Evolutionary conservation across 2,329 filamentous ascomycete species (phyloP).

Genomic region (Alternaria incomplexa): DNA sequence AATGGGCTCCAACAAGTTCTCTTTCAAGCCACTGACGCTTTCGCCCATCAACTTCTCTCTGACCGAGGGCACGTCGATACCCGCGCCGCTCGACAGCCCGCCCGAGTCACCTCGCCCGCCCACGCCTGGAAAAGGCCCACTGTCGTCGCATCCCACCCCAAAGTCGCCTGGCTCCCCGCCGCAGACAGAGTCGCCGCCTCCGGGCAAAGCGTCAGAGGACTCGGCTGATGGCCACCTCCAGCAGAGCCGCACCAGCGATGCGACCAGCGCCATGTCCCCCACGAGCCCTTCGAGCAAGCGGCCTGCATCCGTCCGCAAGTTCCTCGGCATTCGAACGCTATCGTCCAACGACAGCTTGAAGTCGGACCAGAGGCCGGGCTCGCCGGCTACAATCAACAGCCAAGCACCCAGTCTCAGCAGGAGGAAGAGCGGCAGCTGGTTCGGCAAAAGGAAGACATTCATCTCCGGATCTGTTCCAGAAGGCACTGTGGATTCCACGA

Average conservation of each 20-base stretch:
- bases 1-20: conserved; percentile 37
- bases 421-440: conserved; percentile 51
- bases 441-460: conserved; percentile 47
- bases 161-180: conserved; percentile 36
- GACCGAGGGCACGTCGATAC: conserved; percentile 51
- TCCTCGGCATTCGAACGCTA: conserved; percentile 47
- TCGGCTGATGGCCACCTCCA: conserved; percentile 23
- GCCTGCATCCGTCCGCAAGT: conserved; percentile 50
- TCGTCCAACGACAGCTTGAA: conserved; percentile 46
- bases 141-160: conserved; percentile 51
- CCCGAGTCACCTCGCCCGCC: conserved; percentile 47
- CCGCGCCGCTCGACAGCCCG: conserved; percentile 49
- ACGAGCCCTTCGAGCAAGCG: conserved; percentile 42
- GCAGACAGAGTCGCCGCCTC: conserved; percentile 22
- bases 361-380: conserved; percentile 42
- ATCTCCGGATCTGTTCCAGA: conserved; percentile 43
- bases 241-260: conserved; percentile 37
- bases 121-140: conserved; percentile 47
- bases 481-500: conserved; percentile 32
- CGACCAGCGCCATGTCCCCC: conserved; percentile 38
- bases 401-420: conserved; percentile 37
- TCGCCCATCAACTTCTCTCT: conserved; percentile 51
- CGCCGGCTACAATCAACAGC: conserved; percentile 44
- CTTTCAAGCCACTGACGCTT: conserved; percentile 46
- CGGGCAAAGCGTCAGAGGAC: conserved; percentile 26